Conservation (phyloP, 331 rosid species). For the Malus hybrid region DNA sequence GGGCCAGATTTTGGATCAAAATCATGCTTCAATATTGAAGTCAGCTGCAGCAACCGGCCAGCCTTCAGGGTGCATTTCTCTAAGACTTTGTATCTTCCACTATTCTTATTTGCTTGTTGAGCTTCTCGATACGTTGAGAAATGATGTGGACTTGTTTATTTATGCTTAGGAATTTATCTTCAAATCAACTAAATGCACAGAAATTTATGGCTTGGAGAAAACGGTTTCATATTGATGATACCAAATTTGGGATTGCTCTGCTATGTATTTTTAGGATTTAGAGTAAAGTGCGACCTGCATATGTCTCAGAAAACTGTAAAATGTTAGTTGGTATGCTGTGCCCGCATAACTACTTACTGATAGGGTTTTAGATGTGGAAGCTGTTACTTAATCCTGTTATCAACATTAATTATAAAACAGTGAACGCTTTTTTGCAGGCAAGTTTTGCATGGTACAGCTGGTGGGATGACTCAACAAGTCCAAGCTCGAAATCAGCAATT, state of each 20-base stretch:
- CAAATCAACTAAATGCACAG: background rate
- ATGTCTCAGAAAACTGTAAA: slow-evolving; percentile 4
- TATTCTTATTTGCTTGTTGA: slow-evolving; percentile 3
- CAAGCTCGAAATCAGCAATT: slow-evolving; percentile 85
- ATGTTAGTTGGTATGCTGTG: background rate
- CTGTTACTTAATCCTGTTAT: background rate
- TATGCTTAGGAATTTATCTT: background rate
- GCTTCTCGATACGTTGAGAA: background rate
- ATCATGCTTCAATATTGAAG: slow-evolving; percentile 77
- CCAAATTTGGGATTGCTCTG: background rate
- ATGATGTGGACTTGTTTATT: background rate
- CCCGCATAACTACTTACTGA: background rate
- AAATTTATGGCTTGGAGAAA: background rate
- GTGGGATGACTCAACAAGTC: slow-evolving; percentile 90
- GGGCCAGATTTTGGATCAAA: slow-evolving; percentile 82
- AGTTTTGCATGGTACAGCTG: slow-evolving; percentile 76
- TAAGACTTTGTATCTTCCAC: background rate
- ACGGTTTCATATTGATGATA: background rate
- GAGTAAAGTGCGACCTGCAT: background rate
- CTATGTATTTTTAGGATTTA: background rate
- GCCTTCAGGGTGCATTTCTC: slow-evolving; percentile 74
- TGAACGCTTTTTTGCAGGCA: slow-evolving; percentile 51
- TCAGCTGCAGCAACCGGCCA: slow-evolving; percentile 85
- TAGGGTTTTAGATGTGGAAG: background rate
- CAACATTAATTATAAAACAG: slow-evolving; percentile 18